Evolutionary conservation across 306 rosid species (phyloP), one percentile per base, ranked within the genome.

Genomic region (Medicago arabica): DNA sequence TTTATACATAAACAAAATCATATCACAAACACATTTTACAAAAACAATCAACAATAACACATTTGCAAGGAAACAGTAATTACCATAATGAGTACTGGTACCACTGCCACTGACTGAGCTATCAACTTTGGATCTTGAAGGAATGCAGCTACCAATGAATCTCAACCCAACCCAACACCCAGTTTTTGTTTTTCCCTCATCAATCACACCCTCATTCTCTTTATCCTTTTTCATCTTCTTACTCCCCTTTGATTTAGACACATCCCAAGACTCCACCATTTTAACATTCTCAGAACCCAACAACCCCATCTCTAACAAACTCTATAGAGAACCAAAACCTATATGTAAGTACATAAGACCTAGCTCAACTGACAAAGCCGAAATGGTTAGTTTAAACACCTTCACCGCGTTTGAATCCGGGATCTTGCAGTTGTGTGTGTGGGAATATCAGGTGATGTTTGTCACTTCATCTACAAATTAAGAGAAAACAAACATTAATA

Each of bases 71-170:
- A 77, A 15, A 67, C 6, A 80, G 72, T 69, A 36, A 83, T 81
- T 91, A 91, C 97, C 97, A 86, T 78, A 88, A 86, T 86, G 87
- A 82, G 92, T 74, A 79, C 92, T 87, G 80, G 88, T 83, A 57
- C 96, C 97, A 71, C 96, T 91, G 17, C 96, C 97, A 69, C 96
- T 91, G 19, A 85, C 84, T 50, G 98, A 91, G 86, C 86, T 91
- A 82, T 94, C 97, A 79, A 94, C 97, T 83, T 93, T 94, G 86
- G 98, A 94, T 94, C 96, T 91, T 72, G 98, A 93, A 86, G 93
- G 89, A 89, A 91, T 91, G 94, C 98, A 93, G 96, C 92, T 87
- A 10, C 94, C 89, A 83, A 93, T 67, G 61, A 89, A 83, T 78
- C 91, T 89, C 74, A 89, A 64, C 82, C 89, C 85, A 75, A 87